Percentiles rank a stretch among this genome's conserved stretches.
phyloP scores from a whole-genome alignment of 2,329 filamentous ascomycete species.

The Ophiocordyceps unilateralis region DNA sequence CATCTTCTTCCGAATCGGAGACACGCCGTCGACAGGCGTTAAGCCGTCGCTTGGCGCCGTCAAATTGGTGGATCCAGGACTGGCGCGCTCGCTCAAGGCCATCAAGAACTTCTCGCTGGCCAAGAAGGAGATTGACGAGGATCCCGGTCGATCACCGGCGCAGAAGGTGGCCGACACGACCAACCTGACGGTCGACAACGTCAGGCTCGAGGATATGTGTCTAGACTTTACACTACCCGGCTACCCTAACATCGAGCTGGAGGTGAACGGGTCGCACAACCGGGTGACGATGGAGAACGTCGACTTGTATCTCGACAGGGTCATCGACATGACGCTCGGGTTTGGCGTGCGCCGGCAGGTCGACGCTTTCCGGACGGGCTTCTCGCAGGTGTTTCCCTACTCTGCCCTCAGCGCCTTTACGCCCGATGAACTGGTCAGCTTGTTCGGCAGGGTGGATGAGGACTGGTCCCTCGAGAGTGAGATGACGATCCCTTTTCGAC shows the following conservation, averaged over 20 bases:
- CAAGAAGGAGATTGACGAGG: conserved; percentile 68
- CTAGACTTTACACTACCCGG: conserved; percentile 92
- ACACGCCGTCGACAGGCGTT: conserved; percentile 42
- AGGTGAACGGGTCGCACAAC: conserved; percentile 55
- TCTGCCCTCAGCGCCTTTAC: conserved; percentile 85
- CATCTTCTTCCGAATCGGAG: conserved; percentile 89
- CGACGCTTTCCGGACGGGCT: conserved; percentile 78
- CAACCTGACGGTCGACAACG: conserved; percentile 56
- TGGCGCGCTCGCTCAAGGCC: conserved; percentile 71
- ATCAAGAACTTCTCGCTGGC: conserved; percentile 74
- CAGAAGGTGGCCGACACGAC: conserved; percentile 57
- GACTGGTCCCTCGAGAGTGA: conserved; percentile 96
- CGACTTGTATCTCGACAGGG: conserved; percentile 70
- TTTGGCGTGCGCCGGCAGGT: conserved; percentile 75
- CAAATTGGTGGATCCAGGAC: conserved; percentile 69
- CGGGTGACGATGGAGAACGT: conserved; percentile 82
- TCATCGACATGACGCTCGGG: conserved; percentile 84
- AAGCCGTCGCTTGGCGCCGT: conserved; percentile 77
- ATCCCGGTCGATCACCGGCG: conserved; percentile 43
- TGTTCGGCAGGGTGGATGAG: conserved; percentile 85
- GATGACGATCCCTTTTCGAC: conserved; percentile 12
- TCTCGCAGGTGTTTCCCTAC: conserved; percentile 93
- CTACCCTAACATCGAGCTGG: conserved; percentile 70
- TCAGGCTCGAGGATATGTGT: conserved; percentile 68
- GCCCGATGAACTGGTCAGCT: conserved; percentile 80